These are phyloP conservation scores for Populus ilicifolia DNA, from an alignment of 345 rosid species.

Conservation along the genomic window DNA sequence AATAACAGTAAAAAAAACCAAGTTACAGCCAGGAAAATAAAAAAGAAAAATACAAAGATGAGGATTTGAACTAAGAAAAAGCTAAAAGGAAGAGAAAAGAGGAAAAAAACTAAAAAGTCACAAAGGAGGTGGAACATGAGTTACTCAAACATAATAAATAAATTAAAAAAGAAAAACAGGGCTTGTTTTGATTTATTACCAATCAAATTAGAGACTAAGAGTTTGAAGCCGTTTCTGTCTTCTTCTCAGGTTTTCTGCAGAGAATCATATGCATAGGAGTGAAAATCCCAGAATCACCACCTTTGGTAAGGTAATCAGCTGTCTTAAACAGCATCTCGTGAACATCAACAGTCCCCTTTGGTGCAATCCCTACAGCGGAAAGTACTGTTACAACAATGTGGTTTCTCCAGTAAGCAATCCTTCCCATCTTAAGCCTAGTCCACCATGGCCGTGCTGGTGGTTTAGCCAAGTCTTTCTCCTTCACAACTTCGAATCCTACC, in stretches of 20 bases:
- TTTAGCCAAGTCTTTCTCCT: slow-evolving; percentile 74
- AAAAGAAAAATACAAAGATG: slow-evolving; percentile 18
- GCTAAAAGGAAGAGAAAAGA: not conserved
- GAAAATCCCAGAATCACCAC: slow-evolving; percentile 88
- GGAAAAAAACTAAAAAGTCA: slow-evolving; percentile 14
- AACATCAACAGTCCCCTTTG: slow-evolving; percentile 91
- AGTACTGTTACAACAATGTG: slow-evolving; percentile 72
- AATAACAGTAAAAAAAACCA: not conserved
- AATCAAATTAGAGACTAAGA: slow-evolving; percentile 13
- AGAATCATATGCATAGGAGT: slow-evolving; percentile 95
- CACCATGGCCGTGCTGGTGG: slow-evolving; percentile 94
- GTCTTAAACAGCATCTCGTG: slow-evolving; percentile 89
- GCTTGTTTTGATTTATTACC: slow-evolving; percentile 4
- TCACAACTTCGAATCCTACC: slow-evolving; percentile 80
- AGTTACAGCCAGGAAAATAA: slow-evolving; percentile 8
- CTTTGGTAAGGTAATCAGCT: slow-evolving; percentile 72
- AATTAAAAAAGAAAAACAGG: not conserved
- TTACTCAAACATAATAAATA: not conserved
- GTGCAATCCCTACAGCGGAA: slow-evolving; percentile 70
- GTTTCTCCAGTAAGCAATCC: slow-evolving; percentile 92
- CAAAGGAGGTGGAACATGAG: not conserved
- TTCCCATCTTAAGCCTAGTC: slow-evolving; percentile 79
- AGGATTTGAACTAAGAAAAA: not conserved
- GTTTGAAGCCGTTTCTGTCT: slow-evolving; percentile 3
- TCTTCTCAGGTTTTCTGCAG: slow-evolving; percentile 64